These are phyloP conservation scores for Emergomyces africanus DNA, from an alignment of 2,329 filamentous ascomycete genomes.

Conservation along the genomic window DNA sequence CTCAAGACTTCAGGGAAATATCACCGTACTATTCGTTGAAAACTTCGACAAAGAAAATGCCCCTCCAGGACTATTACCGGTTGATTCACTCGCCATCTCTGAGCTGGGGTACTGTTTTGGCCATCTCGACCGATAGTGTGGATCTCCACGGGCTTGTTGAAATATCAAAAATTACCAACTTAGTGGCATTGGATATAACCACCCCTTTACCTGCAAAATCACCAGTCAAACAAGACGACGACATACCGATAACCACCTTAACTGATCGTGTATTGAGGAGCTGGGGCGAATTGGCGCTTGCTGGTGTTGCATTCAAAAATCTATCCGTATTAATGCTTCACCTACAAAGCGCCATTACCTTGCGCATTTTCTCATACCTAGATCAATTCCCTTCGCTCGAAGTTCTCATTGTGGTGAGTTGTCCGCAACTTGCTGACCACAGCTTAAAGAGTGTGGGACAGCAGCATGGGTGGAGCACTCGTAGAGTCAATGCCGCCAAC, in stretches of 20 bases:
- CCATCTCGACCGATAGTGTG: conserved; percentile 20
- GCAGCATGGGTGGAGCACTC: conserved; percentile 18
- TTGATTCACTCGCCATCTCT: conserved; percentile 20
- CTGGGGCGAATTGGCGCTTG: conserved; percentile 27
- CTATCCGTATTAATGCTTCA: conserved; percentile 26
- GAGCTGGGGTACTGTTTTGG: conserved; percentile 25
- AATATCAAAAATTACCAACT: conserved; percentile 26
- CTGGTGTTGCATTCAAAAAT: conserved; percentile 23
- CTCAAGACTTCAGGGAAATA: conserved; percentile 20
- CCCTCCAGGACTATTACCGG: conserved; percentile 23
- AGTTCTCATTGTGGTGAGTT: conserved; percentile 23
- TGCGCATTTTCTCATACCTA: conserved; percentile 22
- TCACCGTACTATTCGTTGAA: conserved; percentile 20
- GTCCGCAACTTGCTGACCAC: conserved; percentile 16
- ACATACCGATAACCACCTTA: conserved; percentile 13
- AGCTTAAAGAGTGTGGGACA: conserved; percentile 10
- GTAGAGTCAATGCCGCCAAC: neutral
- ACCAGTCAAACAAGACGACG: conserved; percentile 4
- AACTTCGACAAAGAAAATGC: conserved; percentile 18
- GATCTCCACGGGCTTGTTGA: conserved; percentile 25
- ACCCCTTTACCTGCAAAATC: conserved; percentile 11
- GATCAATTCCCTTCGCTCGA: conserved; percentile 23
- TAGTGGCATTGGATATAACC: conserved; percentile 28
- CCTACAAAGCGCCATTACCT: conserved; percentile 21
- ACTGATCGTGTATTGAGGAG: conserved; percentile 29